Evolutionary conservation across 2,329 filamentous ascomycete species (phyloP).

Genomic region (Ceratocystis lukuohia): DNA sequence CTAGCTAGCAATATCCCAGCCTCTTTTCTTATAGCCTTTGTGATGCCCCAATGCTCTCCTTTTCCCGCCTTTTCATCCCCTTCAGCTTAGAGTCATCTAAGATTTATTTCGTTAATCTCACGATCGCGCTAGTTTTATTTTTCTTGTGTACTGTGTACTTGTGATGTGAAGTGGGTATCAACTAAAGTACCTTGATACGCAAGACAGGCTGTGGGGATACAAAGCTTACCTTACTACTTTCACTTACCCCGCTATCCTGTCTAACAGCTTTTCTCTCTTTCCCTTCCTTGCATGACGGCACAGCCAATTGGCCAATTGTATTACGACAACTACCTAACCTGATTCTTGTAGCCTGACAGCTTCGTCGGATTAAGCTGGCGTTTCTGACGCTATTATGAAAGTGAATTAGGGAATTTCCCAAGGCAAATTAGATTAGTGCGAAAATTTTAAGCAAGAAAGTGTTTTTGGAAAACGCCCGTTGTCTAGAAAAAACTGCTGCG

Average conservation of each 20-base stretch:
- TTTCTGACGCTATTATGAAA: background rate
- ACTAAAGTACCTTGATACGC: background rate
- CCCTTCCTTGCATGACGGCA: background rate
- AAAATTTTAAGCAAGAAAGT: background rate
- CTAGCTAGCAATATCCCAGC: background rate
- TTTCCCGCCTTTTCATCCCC: background rate
- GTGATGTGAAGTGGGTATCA: background rate
- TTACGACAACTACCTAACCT: background rate
- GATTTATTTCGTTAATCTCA: slow-evolving; percentile 5
- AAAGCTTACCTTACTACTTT: background rate
- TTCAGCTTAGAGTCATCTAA: slow-evolving; percentile 3
- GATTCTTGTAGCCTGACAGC: background rate
- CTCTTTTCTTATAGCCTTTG: background rate
- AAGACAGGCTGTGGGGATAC: background rate
- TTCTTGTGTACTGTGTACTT: background rate
- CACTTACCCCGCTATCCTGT: slow-evolving; percentile 5
- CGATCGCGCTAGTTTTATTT: background rate
- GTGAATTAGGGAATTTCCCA: background rate
- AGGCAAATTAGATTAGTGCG: background rate
- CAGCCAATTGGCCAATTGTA: background rate
- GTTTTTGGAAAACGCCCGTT: background rate
- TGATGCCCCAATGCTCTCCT: background rate
- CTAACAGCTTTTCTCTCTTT: background rate
- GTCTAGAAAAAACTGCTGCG: background rate
- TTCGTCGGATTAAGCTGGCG: background rate